Conservation (phyloP, 345 rosid genomes). For the Populus simonii region DNA sequence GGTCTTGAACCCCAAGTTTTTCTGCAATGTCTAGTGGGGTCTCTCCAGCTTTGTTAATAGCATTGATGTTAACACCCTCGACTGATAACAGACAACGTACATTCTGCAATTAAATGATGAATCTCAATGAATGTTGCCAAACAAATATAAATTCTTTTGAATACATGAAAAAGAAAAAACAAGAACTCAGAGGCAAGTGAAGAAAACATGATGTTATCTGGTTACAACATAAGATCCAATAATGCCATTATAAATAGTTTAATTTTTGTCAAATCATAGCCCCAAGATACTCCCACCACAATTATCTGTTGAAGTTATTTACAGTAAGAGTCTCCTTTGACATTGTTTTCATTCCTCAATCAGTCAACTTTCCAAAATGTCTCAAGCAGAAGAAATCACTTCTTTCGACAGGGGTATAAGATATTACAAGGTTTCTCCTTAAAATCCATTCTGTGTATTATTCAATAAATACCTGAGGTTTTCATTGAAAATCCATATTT, state of each 20-base stretch:
- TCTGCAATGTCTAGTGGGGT: constrained; percentile 87
- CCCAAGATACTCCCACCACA: neutral
- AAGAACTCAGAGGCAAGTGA: neutral
- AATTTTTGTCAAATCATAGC: neutral
- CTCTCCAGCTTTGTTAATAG: constrained; percentile 81
- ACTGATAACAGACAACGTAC: constrained; percentile 61
- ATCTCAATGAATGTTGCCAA: neutral
- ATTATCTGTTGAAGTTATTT: neutral
- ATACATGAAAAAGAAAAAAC: neutral
- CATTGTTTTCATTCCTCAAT: neutral
- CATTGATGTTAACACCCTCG: constrained; percentile 63
- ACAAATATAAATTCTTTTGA: neutral
- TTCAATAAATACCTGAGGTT: neutral
- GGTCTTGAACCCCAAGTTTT: constrained; percentile 54
- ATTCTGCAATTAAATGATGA: constrained; percentile 52
- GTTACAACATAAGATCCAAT: neutral
- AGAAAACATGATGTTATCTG: neutral
- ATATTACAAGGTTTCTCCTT: neutral
- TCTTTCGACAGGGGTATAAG: neutral
- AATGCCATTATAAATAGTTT: neutral
- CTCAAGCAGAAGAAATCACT: neutral
- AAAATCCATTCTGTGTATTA: neutral
- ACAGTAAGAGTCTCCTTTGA: neutral
- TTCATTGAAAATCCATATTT: neutral
- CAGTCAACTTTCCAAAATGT: neutral